phyloP scores from a whole-genome alignment of 2,329 filamentous ascomycete genomes.

The Colletotrichum sp. region DNA sequence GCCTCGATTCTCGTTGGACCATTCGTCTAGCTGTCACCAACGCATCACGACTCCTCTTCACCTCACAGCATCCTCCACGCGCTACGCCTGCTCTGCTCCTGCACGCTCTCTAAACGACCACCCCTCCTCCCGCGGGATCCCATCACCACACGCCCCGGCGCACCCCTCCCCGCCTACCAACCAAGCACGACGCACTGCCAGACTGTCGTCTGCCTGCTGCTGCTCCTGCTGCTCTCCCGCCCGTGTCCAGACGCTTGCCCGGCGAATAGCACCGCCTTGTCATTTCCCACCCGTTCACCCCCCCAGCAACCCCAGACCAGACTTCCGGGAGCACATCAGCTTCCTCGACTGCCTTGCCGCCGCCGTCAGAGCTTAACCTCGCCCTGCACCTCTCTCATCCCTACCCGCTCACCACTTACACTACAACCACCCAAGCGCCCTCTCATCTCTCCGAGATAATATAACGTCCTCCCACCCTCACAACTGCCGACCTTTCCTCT shows the following conservation, averaged over 20 bases:
- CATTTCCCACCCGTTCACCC: conserved; percentile 19
- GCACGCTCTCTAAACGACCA: background rate
- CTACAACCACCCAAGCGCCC: conserved; percentile 30
- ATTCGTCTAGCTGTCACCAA: conserved; percentile 10
- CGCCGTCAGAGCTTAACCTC: conserved; percentile 23
- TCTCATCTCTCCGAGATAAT: conserved; percentile 33
- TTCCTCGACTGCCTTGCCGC: conserved; percentile 14
- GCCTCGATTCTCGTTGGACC: conserved; percentile 19
- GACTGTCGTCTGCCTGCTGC: conserved; percentile 9
- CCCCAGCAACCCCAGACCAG: conserved; percentile 21
- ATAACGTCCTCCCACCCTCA: conserved; percentile 35
- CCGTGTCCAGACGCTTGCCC: conserved; percentile 9
- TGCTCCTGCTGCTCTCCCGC: background rate
- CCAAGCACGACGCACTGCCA: background rate
- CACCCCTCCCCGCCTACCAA: conserved; percentile 15
- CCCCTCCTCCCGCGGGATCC: background rate
- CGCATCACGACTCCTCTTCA: conserved; percentile 17
- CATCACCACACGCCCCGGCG: conserved; percentile 9
- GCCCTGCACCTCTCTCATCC: conserved; percentile 1
- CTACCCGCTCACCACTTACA: conserved; percentile 13
- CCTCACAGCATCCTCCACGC: conserved; percentile 19
- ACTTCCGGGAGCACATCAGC: conserved; percentile 15
- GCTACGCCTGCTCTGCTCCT: conserved; percentile 10
- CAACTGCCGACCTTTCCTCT: conserved; percentile 36
- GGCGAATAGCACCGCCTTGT: conserved; percentile 14